Conservation (phyloP, 2,329 filamentous ascomycete genomes). For the Colletotrichum viniferum region DNA sequence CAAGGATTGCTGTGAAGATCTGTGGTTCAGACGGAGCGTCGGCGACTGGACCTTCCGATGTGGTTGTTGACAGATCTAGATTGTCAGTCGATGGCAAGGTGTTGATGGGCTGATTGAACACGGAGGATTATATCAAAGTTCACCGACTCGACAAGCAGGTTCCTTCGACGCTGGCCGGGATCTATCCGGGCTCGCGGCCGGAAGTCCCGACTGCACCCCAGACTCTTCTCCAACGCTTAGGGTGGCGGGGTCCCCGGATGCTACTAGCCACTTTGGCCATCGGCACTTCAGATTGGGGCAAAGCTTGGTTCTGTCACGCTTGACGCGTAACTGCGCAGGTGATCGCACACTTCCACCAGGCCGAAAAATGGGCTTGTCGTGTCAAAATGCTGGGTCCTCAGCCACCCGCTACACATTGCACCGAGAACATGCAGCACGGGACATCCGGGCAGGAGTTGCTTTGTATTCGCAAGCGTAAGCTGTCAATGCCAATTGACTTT, state of each 20-base stretch:
- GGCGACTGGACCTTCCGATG: constrained; percentile 4
- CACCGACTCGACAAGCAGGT: not conserved
- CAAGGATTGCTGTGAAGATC: not conserved
- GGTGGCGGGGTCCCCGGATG: constrained; percentile 12
- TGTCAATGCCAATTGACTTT: not conserved
- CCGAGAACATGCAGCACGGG: not conserved
- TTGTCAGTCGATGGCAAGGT: not conserved
- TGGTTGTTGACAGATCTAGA: not conserved
- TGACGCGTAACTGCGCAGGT: not conserved
- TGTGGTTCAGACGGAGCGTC: constrained; percentile 2
- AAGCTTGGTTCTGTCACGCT: not conserved
- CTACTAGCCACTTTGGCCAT: not conserved
- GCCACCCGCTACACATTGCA: not conserved
- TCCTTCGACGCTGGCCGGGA: not conserved
- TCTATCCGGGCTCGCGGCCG: not conserved
- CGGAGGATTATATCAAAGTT: constrained; percentile 16
- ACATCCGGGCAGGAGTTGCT: not conserved
- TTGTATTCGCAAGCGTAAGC: not conserved
- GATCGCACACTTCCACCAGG: not conserved
- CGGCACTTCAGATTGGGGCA: not conserved
- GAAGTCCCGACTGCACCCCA: constrained; percentile 18
- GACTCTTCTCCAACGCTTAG: constrained; percentile 1
- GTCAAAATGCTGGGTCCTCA: not conserved
- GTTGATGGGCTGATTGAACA: not conserved
- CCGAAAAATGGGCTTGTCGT: not conserved